A percentile compares a stretch with the other conserved stretches of the same genome.
These are phyloP conservation scores for Kuraishia molischiana DNA, from an alignment of 805 yeast species.

Conservation along the genomic window DNA sequence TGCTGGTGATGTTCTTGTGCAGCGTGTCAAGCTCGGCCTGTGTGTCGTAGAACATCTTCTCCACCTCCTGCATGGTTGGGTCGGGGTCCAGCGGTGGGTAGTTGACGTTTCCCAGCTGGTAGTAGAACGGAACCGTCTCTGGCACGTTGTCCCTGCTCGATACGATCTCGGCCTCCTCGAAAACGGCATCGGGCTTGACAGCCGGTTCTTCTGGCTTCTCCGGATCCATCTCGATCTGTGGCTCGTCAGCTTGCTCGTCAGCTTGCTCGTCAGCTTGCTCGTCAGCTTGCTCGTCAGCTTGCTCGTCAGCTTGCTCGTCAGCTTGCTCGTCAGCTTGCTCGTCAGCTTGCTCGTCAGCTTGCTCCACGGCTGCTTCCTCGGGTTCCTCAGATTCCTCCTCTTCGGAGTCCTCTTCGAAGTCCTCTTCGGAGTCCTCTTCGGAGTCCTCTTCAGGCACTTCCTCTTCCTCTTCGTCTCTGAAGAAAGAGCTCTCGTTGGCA, in stretches of 20 bases:
- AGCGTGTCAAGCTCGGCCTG: slow-evolving; percentile 19
- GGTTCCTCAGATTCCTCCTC: slow-evolving; percentile 1
- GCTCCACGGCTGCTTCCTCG: slow-evolving; percentile 4
- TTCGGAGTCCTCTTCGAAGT: too few relatives aligned
- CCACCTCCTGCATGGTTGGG: slow-evolving; percentile 14
- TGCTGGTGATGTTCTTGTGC: slow-evolving; percentile 9
- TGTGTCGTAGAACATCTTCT: slow-evolving; percentile 16
- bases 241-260: slow-evolving; percentile 8
- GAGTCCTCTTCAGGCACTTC: background rate
- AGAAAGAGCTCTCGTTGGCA: background rate
- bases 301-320: slow-evolving; percentile 7
- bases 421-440: too few relatives aligned
- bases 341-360: slow-evolving; percentile 7
- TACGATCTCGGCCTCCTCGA: too few relatives aligned
- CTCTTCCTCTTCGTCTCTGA: background rate
- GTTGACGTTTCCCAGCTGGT: background rate
- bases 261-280: slow-evolving; percentile 10
- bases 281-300: slow-evolving; percentile 6
- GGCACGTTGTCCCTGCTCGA: too few relatives aligned
- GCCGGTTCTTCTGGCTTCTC: slow-evolving; percentile 1
- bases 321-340: slow-evolving; percentile 6
- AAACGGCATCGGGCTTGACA: background rate
- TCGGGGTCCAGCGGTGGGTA: slow-evolving; percentile 6
- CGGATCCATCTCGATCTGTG: slow-evolving; percentile 6
- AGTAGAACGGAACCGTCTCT: too few relatives aligned